These are phyloP conservation scores for Oenanthe sinensis DNA, from an alignment of 129 eudicot species.

Conservation along the genomic window DNA sequence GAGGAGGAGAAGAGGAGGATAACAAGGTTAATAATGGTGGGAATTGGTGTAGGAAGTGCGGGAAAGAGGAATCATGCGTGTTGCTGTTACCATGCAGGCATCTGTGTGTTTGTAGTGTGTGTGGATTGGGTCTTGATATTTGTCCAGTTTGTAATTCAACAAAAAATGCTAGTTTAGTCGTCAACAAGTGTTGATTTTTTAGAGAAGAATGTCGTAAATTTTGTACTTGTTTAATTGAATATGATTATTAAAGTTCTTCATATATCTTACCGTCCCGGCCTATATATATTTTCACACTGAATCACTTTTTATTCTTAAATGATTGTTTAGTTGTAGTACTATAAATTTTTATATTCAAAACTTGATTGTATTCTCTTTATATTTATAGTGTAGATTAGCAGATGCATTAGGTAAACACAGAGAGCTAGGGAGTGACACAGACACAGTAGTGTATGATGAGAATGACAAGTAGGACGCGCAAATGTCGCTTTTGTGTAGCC, in stretches of 20 bases:
- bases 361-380: too few species aligned
- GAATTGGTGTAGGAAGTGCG: slow-evolving; percentile 53
- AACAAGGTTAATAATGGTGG: neutral
- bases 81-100: slow-evolving; percentile 83
- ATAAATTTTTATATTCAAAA: too few species aligned
- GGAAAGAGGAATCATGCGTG: slow-evolving; percentile 61
- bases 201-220: neutral
- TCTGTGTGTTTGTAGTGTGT: slow-evolving; percentile 64
- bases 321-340: too few species aligned
- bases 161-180: slow-evolving; percentile 69
- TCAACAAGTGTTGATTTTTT: slow-evolving; percentile 33
- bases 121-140: slow-evolving; percentile 48
- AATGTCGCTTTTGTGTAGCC: slow-evolving; percentile 31
- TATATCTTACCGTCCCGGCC: too few species aligned
- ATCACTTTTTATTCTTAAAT: too few species aligned
- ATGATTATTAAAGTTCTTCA: too few species aligned
- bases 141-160: slow-evolving; percentile 73
- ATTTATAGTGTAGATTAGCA: neutral
- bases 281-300: too few species aligned
- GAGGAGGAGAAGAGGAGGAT: slow-evolving; percentile 19
- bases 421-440: slow-evolving; percentile 4
- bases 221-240: neutral
- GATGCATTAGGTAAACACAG: neutral
- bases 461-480: slow-evolving; percentile 44
- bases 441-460: slow-evolving; percentile 28